Conservation (phyloP, 495 filamentous ascomycete genomes). For the Tuber magnatum region DNA sequence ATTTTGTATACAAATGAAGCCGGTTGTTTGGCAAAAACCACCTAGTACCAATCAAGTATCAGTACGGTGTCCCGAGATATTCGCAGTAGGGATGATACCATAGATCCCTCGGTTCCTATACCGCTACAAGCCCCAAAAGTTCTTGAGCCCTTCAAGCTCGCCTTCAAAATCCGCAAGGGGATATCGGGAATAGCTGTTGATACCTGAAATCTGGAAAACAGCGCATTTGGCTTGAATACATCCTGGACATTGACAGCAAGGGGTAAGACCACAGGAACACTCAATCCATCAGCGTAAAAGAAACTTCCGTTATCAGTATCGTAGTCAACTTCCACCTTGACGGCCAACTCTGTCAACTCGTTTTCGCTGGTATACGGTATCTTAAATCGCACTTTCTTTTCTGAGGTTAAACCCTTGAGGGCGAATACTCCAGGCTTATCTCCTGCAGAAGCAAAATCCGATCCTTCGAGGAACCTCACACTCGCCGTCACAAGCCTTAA, state of each 20-base stretch:
- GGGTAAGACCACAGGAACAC: conserved; percentile 63
- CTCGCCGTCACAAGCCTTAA: conserved; percentile 73
- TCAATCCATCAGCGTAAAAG: conserved; percentile 56
- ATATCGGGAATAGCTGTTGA: conserved; percentile 61
- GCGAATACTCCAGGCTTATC: conserved; percentile 61
- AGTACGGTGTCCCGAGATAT: not conserved
- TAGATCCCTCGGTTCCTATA: conserved; percentile 46
- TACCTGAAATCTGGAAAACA: conserved; percentile 86
- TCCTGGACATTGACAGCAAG: conserved; percentile 96
- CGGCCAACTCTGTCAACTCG: conserved; percentile 60
- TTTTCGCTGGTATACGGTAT: conserved; percentile 84
- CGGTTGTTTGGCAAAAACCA: conserved; percentile 74
- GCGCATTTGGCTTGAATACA: conserved; percentile 71
- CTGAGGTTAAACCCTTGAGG: conserved; percentile 51
- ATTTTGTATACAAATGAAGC: conserved; percentile 80
- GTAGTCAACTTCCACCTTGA: conserved; percentile 72
- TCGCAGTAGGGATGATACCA: conserved; percentile 31
- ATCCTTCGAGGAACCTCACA: conserved; percentile 51
- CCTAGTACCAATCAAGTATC: conserved; percentile 37
- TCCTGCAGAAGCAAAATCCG: conserved; percentile 46
- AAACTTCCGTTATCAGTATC: conserved; percentile 66
- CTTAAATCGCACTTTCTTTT: conserved; percentile 51
- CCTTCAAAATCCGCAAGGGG: conserved; percentile 66
- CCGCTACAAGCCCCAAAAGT: conserved; percentile 60
- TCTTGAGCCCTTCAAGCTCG: conserved; percentile 62